Base-by-base conservation (phyloP, 2,329 filamentous ascomycete species). In the Colletotrichum sansevieriae region DNA sequence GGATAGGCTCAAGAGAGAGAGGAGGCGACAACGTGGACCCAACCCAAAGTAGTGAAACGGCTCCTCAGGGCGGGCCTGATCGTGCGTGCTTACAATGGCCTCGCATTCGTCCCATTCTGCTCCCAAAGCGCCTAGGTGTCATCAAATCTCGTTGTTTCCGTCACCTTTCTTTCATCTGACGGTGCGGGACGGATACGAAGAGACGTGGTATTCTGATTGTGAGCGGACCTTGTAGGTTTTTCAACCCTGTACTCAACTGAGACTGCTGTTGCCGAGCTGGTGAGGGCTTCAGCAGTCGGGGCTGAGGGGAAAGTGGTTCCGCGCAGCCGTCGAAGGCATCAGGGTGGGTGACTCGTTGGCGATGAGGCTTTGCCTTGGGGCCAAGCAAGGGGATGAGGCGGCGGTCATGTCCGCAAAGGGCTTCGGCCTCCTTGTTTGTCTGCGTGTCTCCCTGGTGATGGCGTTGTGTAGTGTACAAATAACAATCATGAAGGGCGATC, bases 41-140 rank as follows among this genome's bases (percentile, higher is more conserved):
- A 68, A 39, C 47, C 62, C 49, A 55, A 55, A 63, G 56, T 63
- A 63, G 67, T 68, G 67, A 68, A 57, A 68, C 63, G 62, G 54
- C 47, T 43, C 51, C 13, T 15, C 18, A 51, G 35, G 25, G 64
- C 43, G 64, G 65, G 55, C 39, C 52, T 59, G 18, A 41, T 68
- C 44, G 54, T 51, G 33, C 44, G 54, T 51, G 33, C 46, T 41
- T 39, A 43, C 25, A 52, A 12, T 46, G 61, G 55, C 13, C 47
- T 59, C 41, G 54, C 46, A 49, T 49, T 55, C 46, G 55, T 25
- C 41, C 62, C 35, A 43, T 65, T 59, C 33, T 33, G 29, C 41
- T 41, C n/a, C 39, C 65, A 29, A 49, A 69, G 43, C 66, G 66
- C 49, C 22, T 43, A 49, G 62, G 62, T 59, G 54, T 39, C 65